These are phyloP conservation scores for Dendryphion nanum DNA, from an alignment of 2,329 filamentous ascomycete genomes.

Conservation along the genomic window DNA sequence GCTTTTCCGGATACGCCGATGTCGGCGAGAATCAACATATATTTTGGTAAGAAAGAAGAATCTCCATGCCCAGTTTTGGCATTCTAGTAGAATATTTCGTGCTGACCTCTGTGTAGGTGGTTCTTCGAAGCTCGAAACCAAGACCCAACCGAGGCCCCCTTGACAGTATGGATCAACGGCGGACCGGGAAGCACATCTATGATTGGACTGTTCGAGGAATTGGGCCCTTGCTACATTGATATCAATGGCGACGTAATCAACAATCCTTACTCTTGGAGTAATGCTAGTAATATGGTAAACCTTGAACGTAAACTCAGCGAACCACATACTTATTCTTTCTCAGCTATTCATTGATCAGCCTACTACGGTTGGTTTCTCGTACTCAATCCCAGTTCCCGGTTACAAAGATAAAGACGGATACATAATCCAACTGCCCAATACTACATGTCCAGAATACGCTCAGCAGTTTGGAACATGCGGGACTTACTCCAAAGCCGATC, in stretches of 20 bases:
- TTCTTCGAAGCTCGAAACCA: slow-evolving; percentile 56
- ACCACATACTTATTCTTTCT: neutral
- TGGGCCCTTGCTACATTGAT: slow-evolving; percentile 55
- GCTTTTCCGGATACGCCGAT: slow-evolving; percentile 57
- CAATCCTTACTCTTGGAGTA: slow-evolving; percentile 64
- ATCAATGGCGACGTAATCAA: slow-evolving; percentile 48
- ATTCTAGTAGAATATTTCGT: neutral
- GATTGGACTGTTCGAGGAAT: slow-evolving; percentile 54
- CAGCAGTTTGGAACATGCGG: slow-evolving; percentile 47
- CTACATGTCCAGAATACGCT: slow-evolving; percentile 53
- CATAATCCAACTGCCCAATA: slow-evolving; percentile 47
- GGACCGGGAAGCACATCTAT: slow-evolving; percentile 60
- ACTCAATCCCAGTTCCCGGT: slow-evolving; percentile 45
- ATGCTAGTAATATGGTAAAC: slow-evolving; percentile 61
- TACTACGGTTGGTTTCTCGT: slow-evolving; percentile 59
- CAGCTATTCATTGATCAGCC: slow-evolving; percentile 68
- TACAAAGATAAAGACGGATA: slow-evolving; percentile 34
- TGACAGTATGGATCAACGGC: slow-evolving; percentile 58
- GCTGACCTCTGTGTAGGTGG: slow-evolving; percentile 23
- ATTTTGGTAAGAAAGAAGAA: slow-evolving; percentile 49
- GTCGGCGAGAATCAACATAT: slow-evolving; percentile 52
- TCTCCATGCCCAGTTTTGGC: too few species aligned
- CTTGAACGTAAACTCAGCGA: neutral
- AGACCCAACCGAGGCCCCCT: slow-evolving; percentile 52
- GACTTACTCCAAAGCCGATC: slow-evolving; percentile 55